Base-by-base conservation (phyloP, 768 basidiomycete species). In the Gelatoporia subvermispora region DNA sequence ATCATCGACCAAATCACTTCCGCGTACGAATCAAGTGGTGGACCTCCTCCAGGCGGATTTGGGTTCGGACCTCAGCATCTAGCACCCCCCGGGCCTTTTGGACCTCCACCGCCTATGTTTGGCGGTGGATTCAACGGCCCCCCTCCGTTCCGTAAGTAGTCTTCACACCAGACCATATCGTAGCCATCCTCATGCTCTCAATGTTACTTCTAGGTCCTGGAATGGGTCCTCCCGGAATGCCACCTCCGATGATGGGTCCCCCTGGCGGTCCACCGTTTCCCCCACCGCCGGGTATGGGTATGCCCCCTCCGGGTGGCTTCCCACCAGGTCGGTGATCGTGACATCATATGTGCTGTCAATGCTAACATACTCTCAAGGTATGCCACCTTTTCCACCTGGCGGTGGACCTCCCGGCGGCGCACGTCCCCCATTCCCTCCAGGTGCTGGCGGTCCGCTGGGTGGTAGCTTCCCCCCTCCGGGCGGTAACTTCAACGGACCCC, bases 1-100 rank as follows among this genome's bases (percentile, higher is more conserved):
- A 93, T 98, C 65, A 98, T 99, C 65, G 95, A 99, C 78, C 91
- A 95, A 68, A 98, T 99, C 68, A 94, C 93, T 34, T 84, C 88
- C 18, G 84, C 88, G 21, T 96, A 95, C 62, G 95, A 98, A 69
- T 79, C 77, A 23, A 83, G 88, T 37, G 84, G 84, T 44, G 88
- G 88, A 2, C 90, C 89, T 35, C 90, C 90, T 55, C 88, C 88
- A 10, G 89, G 89, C 44, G 89, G 90, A 3, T 92, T 91, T 54
- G 87, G 87, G 8, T 90, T 90, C 57, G 87, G 87, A 20, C 87
- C 88, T 35, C 88, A 88, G 51, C 87, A 89, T 66, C 72, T 90
- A 43, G 78, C 76, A 5, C 61, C 65, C n/a, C 54, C 46, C 3
- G 57, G 51, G 2, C 60, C 71, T 16, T 67, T 81, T 21, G 79